These are phyloP conservation scores for Pseudocercospora macadamiae DNA, from an alignment of 2,329 filamentous ascomycete species.

Conservation along the genomic window DNA sequence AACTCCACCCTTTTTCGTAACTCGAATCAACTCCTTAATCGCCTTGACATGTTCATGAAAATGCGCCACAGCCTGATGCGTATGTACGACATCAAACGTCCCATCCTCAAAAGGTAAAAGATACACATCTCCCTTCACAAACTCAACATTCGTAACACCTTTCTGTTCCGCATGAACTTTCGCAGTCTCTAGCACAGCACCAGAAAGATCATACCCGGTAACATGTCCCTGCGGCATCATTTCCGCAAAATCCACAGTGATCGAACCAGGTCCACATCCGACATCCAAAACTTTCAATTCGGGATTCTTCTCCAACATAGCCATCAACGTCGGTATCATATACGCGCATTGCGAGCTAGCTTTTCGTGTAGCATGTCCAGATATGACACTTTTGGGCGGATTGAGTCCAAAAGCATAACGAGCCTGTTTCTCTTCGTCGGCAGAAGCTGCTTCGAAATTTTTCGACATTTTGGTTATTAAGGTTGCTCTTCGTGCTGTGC, in stretches of 20 bases:
- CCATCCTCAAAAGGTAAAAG: conserved; percentile 91
- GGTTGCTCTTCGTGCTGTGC: neutral
- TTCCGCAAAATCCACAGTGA: conserved; percentile 41
- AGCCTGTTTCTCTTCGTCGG: neutral
- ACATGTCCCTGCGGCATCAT: conserved; percentile 31
- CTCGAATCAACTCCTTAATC: conserved; percentile 17
- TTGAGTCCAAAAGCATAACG: neutral
- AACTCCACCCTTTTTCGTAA: conserved; percentile 13
- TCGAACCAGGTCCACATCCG: conserved; percentile 43
- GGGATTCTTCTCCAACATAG: conserved; percentile 13
- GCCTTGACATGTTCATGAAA: conserved; percentile 49
- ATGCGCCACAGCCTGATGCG: conserved; percentile 62
- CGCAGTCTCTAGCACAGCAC: conserved; percentile 37
- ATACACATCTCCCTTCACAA: conserved; percentile 95
- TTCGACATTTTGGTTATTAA: neutral
- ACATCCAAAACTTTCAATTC: conserved; percentile 42
- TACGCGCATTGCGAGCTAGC: conserved; percentile 16
- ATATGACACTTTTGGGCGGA: neutral
- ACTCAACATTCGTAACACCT: conserved; percentile 65
- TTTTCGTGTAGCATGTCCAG: neutral
- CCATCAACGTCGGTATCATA: conserved; percentile 17
- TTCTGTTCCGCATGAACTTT: conserved; percentile 33
- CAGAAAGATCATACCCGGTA: conserved; percentile 43
- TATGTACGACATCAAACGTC: conserved; percentile 79
- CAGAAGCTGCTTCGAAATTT: no score